Evolutionary conservation across 2,329 filamentous ascomycete species (phyloP), one percentile per base, ranked within the genome.

Genomic region (Cladobotryum mycophilum): DNA sequence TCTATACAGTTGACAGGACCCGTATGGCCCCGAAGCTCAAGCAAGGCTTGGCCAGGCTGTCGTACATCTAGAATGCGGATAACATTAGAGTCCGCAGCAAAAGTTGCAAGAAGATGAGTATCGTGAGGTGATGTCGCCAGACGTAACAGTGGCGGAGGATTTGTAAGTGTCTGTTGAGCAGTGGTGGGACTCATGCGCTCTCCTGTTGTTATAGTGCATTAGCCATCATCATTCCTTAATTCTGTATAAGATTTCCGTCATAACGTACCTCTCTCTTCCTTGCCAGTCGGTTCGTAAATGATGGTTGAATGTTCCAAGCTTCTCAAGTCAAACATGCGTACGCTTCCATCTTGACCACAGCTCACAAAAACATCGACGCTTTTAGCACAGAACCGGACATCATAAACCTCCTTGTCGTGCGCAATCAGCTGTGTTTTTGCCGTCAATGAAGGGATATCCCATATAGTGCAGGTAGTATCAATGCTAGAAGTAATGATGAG

Each of bases 361-460:
- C 89, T 96, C 33, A 97, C 93, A 67, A 99, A 99, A 1, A 97
- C 91, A 63, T 99, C 93, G n/a, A 96, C 89, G 61, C 90, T 96
- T 60, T 95, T 93, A 45, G 93, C 93, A 71, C 93, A 99, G 71
- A 99, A 99, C 17, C 93, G 85, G 44, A 99, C 93, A 66, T 99
- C 93, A 63, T 96, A 99, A 5, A 99, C 93, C 70, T 99, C 93
- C 70, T 97, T 97, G 72, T 99, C 93, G 67, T 99, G 93, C 17
- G 93, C 93, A 69, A 99, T 99, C 42, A 99, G 76, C 67, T 99
- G 93, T 2, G 93, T 99, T 72, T 99, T 99, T 47, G 93, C 93
- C 1, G 93, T 99, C 55, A 99, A 76, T 1, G 93, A 96, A 3
- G 93, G 93, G 50, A 99, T 99, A 67, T 99, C 93, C 93, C 93